Base-by-base conservation (phyloP, 495 filamentous ascomycete genomes). In the Aspergillus mulundensis region DNA sequence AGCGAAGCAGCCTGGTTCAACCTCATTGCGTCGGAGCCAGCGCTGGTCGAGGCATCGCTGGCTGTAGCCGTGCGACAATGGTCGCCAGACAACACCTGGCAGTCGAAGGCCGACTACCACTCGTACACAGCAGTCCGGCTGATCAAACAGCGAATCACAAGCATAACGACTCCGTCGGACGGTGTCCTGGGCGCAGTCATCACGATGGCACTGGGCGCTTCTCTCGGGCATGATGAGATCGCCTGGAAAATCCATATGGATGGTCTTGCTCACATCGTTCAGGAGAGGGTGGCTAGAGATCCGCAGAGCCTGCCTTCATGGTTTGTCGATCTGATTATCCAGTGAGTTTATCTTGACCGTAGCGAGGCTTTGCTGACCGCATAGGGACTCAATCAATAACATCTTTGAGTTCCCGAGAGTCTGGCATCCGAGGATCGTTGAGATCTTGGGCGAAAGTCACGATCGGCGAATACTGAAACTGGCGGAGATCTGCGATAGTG, bases 211-310 rank as follows among this genome's bases (percentile, higher is more conserved):
- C 50, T 68, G 24, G 64, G 61, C n/a, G 64, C 60, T 25, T 54
- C 58, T 28, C 20, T 66, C 19, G 42, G 39, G 7, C 10, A 53
- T 30, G 53, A 64, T 30, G 41, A 59, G 16, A 7, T 45, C 6
- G 57, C 61, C 16, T 68, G 63, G 66, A 60, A 61, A 1, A 53
- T 68, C 20, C 66, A 68, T 53, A 59, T 66, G 3, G 61, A 66
- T 58, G 66, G 66, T 2, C 43, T 64, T 7, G 59, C 53, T 5
- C 50, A 61, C 18, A 59, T 68, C 20, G 42, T 68, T 2, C 54
- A 30, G 30, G 64, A 66, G 6, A 61, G 66, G 50, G 32, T 56
- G 23, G 40, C 38, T 12, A 50, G 43, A n/a, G n/a, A 30, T 45
- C 56, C 49, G 19, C 44, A 21, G 16, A 19, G 36, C 11, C n/a